Evolutionary conservation across 352 stramenopile species (phyloP).

Genomic region (Phytopythium ostracodes): DNA sequence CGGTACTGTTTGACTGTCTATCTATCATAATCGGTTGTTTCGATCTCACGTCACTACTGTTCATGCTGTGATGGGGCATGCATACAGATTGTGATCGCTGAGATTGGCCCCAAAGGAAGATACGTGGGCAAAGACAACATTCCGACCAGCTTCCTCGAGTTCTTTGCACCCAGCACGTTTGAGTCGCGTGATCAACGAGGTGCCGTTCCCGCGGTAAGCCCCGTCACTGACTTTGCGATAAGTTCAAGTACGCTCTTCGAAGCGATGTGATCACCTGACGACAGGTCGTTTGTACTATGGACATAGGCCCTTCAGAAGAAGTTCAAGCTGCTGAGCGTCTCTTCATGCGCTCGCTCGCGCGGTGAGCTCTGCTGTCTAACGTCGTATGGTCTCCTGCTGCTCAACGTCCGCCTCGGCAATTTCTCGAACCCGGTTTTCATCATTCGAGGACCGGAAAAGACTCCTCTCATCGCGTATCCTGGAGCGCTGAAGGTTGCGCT

Average conservation of each 20-base stretch:
- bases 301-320: conserved; percentile 29
- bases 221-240: not conserved
- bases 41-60: not conserved
- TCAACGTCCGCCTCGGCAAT: conserved; percentile 18
- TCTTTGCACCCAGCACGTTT: conserved; percentile 29
- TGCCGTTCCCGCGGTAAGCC: conserved; percentile 26
- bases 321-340: conserved; percentile 47
- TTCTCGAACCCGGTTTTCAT: conserved; percentile 36
- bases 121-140: conserved; percentile 47
- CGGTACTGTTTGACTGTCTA: conserved; percentile 11
- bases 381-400: conserved; percentile 45
- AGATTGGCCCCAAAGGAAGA: conserved; percentile 54
- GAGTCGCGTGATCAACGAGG: conserved; percentile 48
- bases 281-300: too few relatives aligned
- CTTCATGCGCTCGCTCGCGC: conserved; percentile 24
- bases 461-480: conserved; percentile 44
- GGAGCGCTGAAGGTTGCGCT: conserved; percentile 32
- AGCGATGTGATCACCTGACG: too few relatives aligned
- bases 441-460: conserved; percentile 25
- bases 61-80: not conserved
- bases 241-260: too few relatives aligned
- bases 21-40: not conserved
- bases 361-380: conserved; percentile 52
- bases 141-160: conserved; percentile 53
- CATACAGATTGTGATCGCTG: conserved; percentile 38